Conservation (phyloP, 2,329 filamentous ascomycete species). For the Amphichorda felina region DNA sequence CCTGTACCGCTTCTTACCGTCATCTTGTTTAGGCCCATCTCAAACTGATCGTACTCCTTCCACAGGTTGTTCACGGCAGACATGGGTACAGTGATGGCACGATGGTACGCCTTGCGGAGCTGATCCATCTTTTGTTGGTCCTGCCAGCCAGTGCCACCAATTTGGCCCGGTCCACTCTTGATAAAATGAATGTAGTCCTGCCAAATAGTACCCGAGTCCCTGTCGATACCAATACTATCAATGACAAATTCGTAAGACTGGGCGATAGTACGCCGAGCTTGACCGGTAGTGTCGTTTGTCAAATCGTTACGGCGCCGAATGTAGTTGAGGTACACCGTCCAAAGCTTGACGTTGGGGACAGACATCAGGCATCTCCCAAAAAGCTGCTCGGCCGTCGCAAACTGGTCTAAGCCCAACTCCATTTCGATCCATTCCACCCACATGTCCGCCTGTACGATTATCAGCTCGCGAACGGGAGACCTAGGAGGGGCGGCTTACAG, state of each 20-base stretch:
- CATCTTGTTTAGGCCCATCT: constrained; percentile 85
- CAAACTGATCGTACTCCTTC: constrained; percentile 97
- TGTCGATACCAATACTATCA: constrained; percentile 79
- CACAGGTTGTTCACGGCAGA: constrained; percentile 73
- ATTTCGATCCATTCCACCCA: constrained; percentile 85
- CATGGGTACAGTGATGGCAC: constrained; percentile 78
- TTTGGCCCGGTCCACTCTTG: constrained; percentile 72
- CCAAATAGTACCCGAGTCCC: constrained; percentile 84
- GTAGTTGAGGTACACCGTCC: constrained; percentile 91
- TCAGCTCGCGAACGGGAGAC: background rate
- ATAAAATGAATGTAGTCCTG: constrained; percentile 91
- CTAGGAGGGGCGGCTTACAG: constrained; percentile 49
- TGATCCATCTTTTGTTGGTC: constrained; percentile 97
- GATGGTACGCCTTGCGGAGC: constrained; percentile 83
- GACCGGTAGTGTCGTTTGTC: constrained; percentile 60
- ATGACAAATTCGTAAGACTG: constrained; percentile 90
- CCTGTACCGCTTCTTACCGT: too few relatives aligned
- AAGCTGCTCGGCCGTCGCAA: constrained; percentile 67
- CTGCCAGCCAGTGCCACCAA: constrained; percentile 84
- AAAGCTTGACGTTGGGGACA: constrained; percentile 75
- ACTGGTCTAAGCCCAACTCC: constrained; percentile 80
- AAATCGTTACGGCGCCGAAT: constrained; percentile 85
- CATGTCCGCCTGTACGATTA: constrained; percentile 63
- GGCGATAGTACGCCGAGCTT: constrained; percentile 67
- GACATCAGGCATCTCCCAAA: constrained; percentile 70